A percentile compares a stretch with the other conserved stretches of the same genome.
Conservation (phyloP, 2,329 filamentous ascomycete genomes). For the Byssoonygena ceratinophila region DNA sequence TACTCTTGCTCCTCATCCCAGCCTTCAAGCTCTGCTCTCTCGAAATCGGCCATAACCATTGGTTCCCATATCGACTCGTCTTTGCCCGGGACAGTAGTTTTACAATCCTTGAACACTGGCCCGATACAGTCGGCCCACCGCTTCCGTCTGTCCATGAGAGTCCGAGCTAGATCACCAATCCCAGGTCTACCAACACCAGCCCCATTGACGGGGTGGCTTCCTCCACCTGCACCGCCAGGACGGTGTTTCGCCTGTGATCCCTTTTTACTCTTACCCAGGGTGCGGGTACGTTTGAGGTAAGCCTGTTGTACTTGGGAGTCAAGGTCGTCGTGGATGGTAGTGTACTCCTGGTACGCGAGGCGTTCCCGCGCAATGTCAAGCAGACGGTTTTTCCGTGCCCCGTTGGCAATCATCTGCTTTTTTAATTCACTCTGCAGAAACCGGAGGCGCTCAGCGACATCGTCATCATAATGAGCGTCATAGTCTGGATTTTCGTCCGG, state of each 20-base stretch:
- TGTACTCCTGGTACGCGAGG: constrained; percentile 94
- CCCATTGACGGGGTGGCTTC: constrained; percentile 45
- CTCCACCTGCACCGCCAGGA: constrained; percentile 60
- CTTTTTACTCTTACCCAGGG: constrained; percentile 88
- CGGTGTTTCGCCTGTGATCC: constrained; percentile 52
- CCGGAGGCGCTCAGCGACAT: constrained; percentile 80
- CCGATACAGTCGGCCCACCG: constrained; percentile 89
- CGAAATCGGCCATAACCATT: constrained; percentile 58
- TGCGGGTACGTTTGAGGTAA: constrained; percentile 89
- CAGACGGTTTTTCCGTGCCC: constrained; percentile 76
- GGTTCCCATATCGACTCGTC: constrained; percentile 66
- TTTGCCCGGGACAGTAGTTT: constrained; percentile 58
- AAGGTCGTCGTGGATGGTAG: constrained; percentile 90
- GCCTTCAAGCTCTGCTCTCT: constrained; percentile 65
- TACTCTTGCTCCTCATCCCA: constrained; percentile 72
- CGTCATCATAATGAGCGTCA: constrained; percentile 83
- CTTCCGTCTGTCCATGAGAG: constrained; percentile 78
- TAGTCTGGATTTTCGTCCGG: constrained; percentile 63
- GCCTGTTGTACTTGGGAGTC: constrained; percentile 90
- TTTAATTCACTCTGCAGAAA: constrained; percentile 73
- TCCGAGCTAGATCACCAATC: constrained; percentile 84
- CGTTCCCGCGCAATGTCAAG: constrained; percentile 80
- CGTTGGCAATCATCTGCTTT: constrained; percentile 76
- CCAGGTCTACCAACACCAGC: constrained; percentile 42
- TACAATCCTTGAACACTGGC: constrained; percentile 77